Percentiles rank a stretch among this genome's conserved stretches.
phyloP scores from a whole-genome alignment of 164 flowering plant species.

The Vitis rupestris region DNA sequence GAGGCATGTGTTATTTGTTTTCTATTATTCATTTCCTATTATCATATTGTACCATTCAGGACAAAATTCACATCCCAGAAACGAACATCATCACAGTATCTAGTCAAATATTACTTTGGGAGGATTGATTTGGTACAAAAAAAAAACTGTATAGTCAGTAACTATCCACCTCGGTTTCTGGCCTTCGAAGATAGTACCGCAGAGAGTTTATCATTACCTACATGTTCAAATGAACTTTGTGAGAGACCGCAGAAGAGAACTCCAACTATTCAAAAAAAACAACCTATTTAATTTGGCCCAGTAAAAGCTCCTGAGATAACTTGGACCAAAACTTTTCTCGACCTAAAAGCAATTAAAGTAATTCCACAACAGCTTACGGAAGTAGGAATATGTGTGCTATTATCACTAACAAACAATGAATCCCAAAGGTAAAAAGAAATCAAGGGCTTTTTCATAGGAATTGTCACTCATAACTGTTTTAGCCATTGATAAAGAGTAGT shows the following conservation, averaged over 20 bases:
- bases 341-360: background rate
- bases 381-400: background rate
- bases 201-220: slow-evolving; percentile 87
- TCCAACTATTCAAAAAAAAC: background rate
- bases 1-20: background rate
- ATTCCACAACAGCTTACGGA: background rate
- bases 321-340: background rate
- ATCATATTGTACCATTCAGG: too few relatives aligned
- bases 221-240: slow-evolving; percentile 13
- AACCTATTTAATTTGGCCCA: background rate
- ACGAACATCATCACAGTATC: too few relatives aligned
- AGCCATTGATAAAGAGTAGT: too few relatives aligned
- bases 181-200: slow-evolving; percentile 86
- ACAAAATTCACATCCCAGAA: too few relatives aligned
- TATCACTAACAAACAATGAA: background rate
- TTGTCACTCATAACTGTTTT: too few relatives aligned
- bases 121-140: too few relatives aligned
- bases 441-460: too few relatives aligned
- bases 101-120: background rate
- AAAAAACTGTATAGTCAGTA: slow-evolving; percentile 30
- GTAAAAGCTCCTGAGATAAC: too few relatives aligned
- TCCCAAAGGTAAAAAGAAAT: too few relatives aligned
- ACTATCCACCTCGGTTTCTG: slow-evolving; percentile 76
- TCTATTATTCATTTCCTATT: too few relatives aligned
- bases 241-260: background rate